A percentile compares a stretch with the other conserved stretches of the same genome.
Conservation (phyloP, 192 early-diverging fungal species). For the Backusella morwellensis region DNA sequence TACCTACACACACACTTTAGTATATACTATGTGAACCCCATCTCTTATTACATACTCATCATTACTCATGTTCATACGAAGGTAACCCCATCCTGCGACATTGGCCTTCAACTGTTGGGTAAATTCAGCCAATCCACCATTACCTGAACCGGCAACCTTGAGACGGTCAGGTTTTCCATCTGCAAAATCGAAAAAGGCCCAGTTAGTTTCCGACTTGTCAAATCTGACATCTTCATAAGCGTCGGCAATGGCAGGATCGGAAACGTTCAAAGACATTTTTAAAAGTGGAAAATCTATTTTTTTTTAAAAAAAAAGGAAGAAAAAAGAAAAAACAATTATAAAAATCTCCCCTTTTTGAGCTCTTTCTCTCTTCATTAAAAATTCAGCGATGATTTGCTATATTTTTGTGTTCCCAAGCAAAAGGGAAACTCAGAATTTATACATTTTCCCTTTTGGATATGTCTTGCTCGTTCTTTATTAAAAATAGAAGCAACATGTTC, state of each 20-base stretch:
- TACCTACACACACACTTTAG: constrained; percentile 21
- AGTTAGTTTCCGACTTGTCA: constrained; percentile 55
- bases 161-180: constrained; percentile 36
- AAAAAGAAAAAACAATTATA: neutral
- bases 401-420: neutral
- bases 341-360: neutral
- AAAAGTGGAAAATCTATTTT: neutral
- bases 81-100: constrained; percentile 77
- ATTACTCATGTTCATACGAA: constrained; percentile 59
- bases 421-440: neutral
- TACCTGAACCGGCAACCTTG: constrained; percentile 37
- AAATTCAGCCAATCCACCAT: constrained; percentile 66
- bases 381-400: neutral
- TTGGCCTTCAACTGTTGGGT: constrained; percentile 54
- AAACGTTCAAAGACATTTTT: constrained; percentile 26
- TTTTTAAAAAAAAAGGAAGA: neutral
- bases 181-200: constrained; percentile 44
- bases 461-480: no score
- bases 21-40: constrained; percentile 32
- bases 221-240: constrained; percentile 56
- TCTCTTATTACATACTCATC: constrained; percentile 31
- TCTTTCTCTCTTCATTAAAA: neutral
- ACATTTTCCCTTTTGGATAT: no score
- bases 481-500: neutral
- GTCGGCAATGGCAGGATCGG: constrained; percentile 41